Evolutionary conservation across 352 stramenopile genomes (phyloP).

Genomic region (Phytophthora kernoviae): DNA sequence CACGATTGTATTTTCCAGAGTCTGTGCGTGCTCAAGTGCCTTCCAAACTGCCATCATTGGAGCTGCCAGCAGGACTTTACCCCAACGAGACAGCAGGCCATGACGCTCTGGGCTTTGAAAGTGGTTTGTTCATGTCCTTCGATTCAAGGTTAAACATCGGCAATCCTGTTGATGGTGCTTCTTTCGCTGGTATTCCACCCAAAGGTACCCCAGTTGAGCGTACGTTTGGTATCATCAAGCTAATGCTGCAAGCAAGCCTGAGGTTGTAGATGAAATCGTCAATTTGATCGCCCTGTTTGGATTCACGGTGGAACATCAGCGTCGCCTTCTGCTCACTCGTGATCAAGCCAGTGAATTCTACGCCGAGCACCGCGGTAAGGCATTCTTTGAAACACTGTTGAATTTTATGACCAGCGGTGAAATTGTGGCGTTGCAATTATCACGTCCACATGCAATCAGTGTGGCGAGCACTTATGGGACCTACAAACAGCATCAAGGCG

Average conservation of each 20-base stretch:
- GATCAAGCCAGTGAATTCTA: conserved; percentile 68
- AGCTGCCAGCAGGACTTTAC: conserved; percentile 23
- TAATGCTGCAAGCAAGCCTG: conserved; percentile 40
- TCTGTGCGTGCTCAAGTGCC: conserved; percentile 48
- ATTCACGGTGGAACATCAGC: conserved; percentile 53
- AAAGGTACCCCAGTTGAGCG: conserved; percentile 29
- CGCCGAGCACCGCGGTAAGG: conserved; percentile 61
- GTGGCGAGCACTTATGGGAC: conserved; percentile 80
- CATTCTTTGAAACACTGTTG: conserved; percentile 62
- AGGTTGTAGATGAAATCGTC: conserved; percentile 40
- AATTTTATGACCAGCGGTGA: conserved; percentile 76
- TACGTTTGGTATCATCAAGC: conserved; percentile 73
- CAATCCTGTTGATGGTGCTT: conserved; percentile 3
- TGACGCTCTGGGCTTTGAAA: conserved; percentile 43
- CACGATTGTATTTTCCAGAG: conserved; percentile 50
- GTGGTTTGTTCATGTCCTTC: conserved; percentile 46
- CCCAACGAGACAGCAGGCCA: conserved; percentile 25
- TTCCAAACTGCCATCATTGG: conserved; percentile 21
- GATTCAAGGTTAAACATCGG: conserved; percentile 13
- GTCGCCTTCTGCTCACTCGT: conserved; percentile 38
- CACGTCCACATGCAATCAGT: conserved; percentile 52
- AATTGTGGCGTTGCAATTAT: conserved; percentile 56
- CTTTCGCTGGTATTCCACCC: background rate
- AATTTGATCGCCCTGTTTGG: conserved; percentile 45
- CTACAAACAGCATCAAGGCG: conserved; percentile 70